phyloP scores from a whole-genome alignment of 306 rosid species.

The Lupinus albus region DNA sequence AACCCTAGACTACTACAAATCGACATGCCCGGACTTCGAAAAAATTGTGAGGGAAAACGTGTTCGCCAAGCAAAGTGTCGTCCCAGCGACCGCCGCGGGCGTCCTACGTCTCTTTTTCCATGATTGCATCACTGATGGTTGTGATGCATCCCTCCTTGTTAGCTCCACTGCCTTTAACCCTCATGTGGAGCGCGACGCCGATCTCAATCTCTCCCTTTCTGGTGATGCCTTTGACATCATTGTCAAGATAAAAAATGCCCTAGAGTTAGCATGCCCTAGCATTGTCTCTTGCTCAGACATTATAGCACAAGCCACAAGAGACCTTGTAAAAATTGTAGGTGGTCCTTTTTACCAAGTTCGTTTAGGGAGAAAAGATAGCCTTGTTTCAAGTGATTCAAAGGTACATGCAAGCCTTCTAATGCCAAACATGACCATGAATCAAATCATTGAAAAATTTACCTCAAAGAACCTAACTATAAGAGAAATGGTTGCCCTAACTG shows the following conservation, averaged over 20 bases:
- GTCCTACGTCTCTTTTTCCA: constrained; percentile 64
- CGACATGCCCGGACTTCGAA: constrained; percentile 53
- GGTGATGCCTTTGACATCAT: constrained; percentile 60
- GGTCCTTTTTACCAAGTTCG: constrained; percentile 47
- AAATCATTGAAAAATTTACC: constrained; percentile 43
- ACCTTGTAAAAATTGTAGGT: constrained; percentile 58
- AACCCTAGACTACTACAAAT: constrained; percentile 45
- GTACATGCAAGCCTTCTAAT: constrained; percentile 23
- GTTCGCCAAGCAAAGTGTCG: constrained; percentile 40
- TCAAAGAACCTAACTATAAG: constrained; percentile 16
- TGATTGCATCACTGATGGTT: constrained; percentile 65
- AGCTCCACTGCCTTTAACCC: constrained; percentile 50
- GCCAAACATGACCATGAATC: constrained; percentile 43
- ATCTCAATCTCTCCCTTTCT: constrained; percentile 51
- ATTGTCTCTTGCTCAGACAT: constrained; percentile 63
- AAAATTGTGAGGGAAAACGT: constrained; percentile 42
- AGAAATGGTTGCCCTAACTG: constrained; percentile 53
- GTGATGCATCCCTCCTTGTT: constrained; percentile 60
- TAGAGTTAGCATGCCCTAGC: constrained; percentile 55
- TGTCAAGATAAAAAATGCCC: constrained; percentile 43
- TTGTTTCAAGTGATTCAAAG: constrained; percentile 1
- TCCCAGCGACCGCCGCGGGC: constrained; percentile 54
- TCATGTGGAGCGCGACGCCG: constrained; percentile 54
- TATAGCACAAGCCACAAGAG: constrained; percentile 46
- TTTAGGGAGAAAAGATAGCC: constrained; percentile 59